A percentile compares a stretch with the other conserved stretches of the same genome.
Conservation (phyloP, 2,329 filamentous ascomycete species). For the Bimuria novae-zelandiae region DNA sequence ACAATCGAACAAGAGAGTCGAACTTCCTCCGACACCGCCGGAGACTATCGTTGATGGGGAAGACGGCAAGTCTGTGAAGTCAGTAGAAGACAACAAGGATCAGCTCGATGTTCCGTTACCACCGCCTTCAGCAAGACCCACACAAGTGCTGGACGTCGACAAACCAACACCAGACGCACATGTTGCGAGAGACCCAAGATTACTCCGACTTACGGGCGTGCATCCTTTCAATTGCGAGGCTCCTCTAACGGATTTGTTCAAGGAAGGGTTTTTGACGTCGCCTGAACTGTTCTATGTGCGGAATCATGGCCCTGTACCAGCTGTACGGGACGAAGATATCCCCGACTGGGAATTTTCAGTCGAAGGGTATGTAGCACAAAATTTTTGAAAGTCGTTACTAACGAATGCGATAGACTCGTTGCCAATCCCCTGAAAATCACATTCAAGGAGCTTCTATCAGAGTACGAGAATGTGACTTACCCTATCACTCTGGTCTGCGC, state of each 20-base stretch:
- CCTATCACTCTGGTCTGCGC: constrained; percentile 90
- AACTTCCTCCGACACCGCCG: constrained; percentile 41
- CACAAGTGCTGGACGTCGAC: constrained; percentile 72
- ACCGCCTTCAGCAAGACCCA: constrained; percentile 62
- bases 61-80: constrained; percentile 19
- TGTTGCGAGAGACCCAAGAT: constrained; percentile 76
- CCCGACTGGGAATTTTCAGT: constrained; percentile 81
- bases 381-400: too few species aligned
- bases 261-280: constrained; percentile 83
- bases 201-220: constrained; percentile 84
- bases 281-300: constrained; percentile 89
- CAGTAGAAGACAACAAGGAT: constrained; percentile 14
- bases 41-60: constrained; percentile 43
- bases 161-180: constrained; percentile 82
- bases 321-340: constrained; percentile 72
- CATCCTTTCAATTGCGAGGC: constrained; percentile 93
- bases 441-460: constrained; percentile 70
- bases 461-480: constrained; percentile 81
- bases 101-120: constrained; percentile 65
- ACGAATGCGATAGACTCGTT: constrained; percentile 61
- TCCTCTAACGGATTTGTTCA: constrained; percentile 76
- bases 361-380: constrained; percentile 61
- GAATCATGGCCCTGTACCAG: constrained; percentile 84
- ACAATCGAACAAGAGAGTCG: not conserved
- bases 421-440: constrained; percentile 74